Evolutionary conservation across 495 filamentous ascomycete species (phyloP).

Genomic region (Lichina pygmaea): DNA sequence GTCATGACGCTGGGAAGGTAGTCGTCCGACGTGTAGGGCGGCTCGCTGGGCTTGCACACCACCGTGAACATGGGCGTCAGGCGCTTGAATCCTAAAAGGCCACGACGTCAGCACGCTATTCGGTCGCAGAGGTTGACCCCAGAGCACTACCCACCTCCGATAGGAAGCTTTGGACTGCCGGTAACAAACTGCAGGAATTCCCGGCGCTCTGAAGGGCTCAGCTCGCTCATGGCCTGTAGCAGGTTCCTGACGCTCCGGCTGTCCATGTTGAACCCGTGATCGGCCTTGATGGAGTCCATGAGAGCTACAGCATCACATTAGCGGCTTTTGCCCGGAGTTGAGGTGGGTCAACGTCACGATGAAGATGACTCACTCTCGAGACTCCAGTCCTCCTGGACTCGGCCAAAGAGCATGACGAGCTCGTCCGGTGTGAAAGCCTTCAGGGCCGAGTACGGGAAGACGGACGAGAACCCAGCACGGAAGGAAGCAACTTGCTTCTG

Average conservation of each 20-base stretch:
- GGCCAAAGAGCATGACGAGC: conserved; percentile 87
- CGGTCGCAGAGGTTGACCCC: not conserved
- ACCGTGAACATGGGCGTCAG: conserved; percentile 97
- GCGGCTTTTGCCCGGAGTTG: conserved; percentile 3
- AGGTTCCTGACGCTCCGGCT: conserved; percentile 89
- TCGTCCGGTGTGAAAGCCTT: conserved; percentile 91
- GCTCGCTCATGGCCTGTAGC: conserved; percentile 84
- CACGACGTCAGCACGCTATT: not conserved
- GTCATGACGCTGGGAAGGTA: conserved; percentile 98
- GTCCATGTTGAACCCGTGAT: conserved; percentile 98
- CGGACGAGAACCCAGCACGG: conserved; percentile 72
- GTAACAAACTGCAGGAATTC: conserved; percentile 98
- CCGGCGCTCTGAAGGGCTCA: conserved; percentile 45
- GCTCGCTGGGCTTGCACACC: conserved; percentile 91
- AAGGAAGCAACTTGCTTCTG: conserved; percentile 79
- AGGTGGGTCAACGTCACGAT: not conserved
- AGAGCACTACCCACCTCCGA: conserved; percentile 45
- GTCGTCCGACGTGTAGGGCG: conserved; percentile 83
- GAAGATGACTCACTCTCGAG: conserved; percentile 52
- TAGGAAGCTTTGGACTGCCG: conserved; percentile 93
- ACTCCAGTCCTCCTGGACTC: conserved; percentile 89
- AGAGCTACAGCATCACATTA: conserved; percentile 30
- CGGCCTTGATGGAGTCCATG: conserved; percentile 98
- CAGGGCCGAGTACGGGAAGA: conserved; percentile 83
- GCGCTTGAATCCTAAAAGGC: conserved; percentile 60